Base-by-base conservation (phyloP, 2,329 filamentous ascomycete species). In the Neopestalotiopsis rosae region DNA sequence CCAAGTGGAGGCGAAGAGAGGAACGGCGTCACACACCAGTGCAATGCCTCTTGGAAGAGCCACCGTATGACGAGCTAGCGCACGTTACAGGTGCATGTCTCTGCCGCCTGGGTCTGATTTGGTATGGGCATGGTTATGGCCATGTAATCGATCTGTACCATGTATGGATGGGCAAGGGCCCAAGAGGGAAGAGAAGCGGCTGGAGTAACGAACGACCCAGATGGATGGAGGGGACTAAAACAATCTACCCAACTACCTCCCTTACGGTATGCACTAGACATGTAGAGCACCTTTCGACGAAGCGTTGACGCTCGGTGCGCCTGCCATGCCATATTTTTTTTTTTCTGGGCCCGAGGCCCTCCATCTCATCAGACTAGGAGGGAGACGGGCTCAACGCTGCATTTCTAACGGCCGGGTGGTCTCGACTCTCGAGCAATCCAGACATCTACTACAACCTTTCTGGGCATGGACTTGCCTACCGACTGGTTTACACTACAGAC, bases 11-110 rank as follows among this genome's bases (percentile, higher is more conserved):
- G 42, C 45, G 9, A 6, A 17, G 14, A 9, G 17, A 57, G 30
- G 17, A 68, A 68, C 67, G 63, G 67, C 58, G 67, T 68, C 61
- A 49, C 67, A 65, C 28, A 61, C 52, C 56, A 42, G 56, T 56
- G 61, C 61, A 45, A 17, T 65, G 61, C 66, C 40, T 59, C 40
- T 34, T 61, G 24, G 24, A n/a, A 66, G 64, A 24, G 32, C 45
- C 57, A 63, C 62, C 24, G 49, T 59, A 64, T 69, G 68, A 67
- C 65, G 68, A 20, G 49, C 52, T 69, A 67, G 65, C 49, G 68
- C 49, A 67, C 65, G 61, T 67, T 67, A 67, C 68, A 69, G 68
- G 63, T 64, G 68, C 68, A 69, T 69, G 52, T 67, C 65, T 67
- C 59, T 67, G 59, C 34, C 12, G 30, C 57, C 45, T 67, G 45